These are phyloP conservation scores for Fusarium zealandicum DNA, from an alignment of 2,329 filamentous ascomycete species.

Conservation along the genomic window DNA sequence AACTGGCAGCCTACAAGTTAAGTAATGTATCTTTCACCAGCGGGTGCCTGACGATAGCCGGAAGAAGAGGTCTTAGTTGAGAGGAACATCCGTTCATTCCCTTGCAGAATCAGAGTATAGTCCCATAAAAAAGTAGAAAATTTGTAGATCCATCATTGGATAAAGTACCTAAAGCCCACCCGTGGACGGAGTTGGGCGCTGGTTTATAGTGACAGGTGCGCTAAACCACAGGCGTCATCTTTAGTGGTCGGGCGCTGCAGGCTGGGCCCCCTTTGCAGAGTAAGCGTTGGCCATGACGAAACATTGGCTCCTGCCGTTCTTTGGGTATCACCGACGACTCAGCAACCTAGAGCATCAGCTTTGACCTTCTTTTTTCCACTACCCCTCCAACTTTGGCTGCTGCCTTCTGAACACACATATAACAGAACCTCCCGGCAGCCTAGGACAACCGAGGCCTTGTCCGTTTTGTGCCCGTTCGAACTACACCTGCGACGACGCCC, in stretches of 20 bases:
- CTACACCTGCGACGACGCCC: slow-evolving; percentile 18
- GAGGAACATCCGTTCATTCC: too few species aligned
- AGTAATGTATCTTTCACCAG: too few species aligned
- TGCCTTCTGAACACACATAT: not conserved
- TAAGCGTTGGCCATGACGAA: slow-evolving; percentile 42
- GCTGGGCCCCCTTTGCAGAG: slow-evolving; percentile 39
- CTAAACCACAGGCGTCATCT: slow-evolving; percentile 16
- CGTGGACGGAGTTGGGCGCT: not conserved
- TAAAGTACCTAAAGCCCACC: too few species aligned
- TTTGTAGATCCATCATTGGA: too few species aligned
- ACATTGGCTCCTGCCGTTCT: slow-evolving; percentile 26
- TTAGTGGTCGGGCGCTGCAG: slow-evolving; percentile 23
- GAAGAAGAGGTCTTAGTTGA: too few species aligned
- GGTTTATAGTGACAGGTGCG: slow-evolving; percentile 28
- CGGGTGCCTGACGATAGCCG: too few species aligned
- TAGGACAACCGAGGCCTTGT: slow-evolving; percentile 2
- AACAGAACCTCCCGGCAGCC: not conserved
- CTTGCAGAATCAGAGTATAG: too few species aligned
- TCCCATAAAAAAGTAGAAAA: too few species aligned
- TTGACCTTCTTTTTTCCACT: slow-evolving; percentile 16
- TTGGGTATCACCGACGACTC: slow-evolving; percentile 25
- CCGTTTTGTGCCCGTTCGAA: slow-evolving; percentile 21
- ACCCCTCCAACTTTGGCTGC: not conserved
- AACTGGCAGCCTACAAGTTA: not conserved
- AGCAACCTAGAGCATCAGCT: slow-evolving; percentile 15